Conservation (phyloP, 805 yeast genomes). For the Wickerhamiella kurtzmanii region DNA sequence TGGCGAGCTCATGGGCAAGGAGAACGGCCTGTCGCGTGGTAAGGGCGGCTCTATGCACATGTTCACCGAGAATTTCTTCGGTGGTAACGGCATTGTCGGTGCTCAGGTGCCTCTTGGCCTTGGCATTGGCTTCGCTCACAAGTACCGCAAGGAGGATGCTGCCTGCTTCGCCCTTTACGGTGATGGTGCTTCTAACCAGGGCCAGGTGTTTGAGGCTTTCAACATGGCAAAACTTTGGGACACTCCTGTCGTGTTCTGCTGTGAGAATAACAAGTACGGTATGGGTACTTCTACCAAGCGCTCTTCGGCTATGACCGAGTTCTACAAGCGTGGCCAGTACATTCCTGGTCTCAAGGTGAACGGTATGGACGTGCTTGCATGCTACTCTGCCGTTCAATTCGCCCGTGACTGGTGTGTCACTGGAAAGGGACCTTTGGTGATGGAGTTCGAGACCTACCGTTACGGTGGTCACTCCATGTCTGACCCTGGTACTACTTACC, state of each 20-base stretch:
- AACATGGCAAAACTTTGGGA: conserved; percentile 99
- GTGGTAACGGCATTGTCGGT: conserved; percentile 99
- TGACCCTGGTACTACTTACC: conserved; percentile 99
- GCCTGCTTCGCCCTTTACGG: conserved; percentile 88
- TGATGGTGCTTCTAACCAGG: conserved; percentile 99
- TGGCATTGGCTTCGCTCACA: conserved; percentile 96
- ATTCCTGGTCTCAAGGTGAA: conserved; percentile 97
- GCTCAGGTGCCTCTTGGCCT: conserved; percentile 98
- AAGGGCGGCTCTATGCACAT: conserved; percentile 99
- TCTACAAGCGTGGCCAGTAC: conserved; percentile 98
- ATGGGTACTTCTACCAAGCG: conserved; percentile 98
- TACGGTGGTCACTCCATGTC: conserved; percentile 99
- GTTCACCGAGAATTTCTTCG: conserved; percentile 90
- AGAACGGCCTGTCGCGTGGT: conserved; percentile 90
- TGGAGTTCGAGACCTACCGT: conserved; percentile 97
- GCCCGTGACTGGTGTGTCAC: conserved; percentile 91
- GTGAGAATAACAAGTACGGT: conserved; percentile 99
- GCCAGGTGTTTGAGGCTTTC: conserved; percentile 94
- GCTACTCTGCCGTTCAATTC: conserved; percentile 89
- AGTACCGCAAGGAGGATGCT: conserved; percentile 62
- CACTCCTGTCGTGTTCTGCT: conserved; percentile 84
- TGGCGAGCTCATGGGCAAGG: conserved; percentile 94
- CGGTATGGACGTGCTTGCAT: conserved; percentile 96
- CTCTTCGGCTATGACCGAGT: conserved; percentile 92
- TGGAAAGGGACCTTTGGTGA: conserved; percentile 91